Conservation (phyloP, 495 filamentous ascomycete genomes). For the Penicillium simplicissimum region DNA sequence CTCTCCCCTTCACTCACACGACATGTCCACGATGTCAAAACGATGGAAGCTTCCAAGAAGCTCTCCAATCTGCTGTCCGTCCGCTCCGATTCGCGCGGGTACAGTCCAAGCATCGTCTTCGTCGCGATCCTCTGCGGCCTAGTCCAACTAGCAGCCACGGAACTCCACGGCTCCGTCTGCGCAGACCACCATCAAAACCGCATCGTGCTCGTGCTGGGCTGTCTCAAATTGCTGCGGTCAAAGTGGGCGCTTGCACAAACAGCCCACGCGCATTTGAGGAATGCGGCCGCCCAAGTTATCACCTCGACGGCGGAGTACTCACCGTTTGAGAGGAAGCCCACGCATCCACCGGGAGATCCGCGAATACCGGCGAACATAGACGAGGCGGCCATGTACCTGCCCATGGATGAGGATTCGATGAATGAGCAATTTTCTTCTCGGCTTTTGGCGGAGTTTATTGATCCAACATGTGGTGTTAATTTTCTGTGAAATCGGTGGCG, state of each 20-base stretch:
- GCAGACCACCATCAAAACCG: conserved; percentile 4
- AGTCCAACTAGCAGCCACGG: not conserved
- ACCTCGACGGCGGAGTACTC: not conserved
- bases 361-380: not conserved
- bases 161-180: not conserved
- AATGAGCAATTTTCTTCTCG: not conserved
- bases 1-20: conserved; percentile 1
- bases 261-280: not conserved
- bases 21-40: conserved; percentile 1
- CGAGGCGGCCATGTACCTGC: not conserved
- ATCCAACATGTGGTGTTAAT: not conserved
- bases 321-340: not conserved
- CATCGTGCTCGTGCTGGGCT: not conserved
- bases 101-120: not conserved
- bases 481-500: not conserved
- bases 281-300: not conserved
- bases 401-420: not conserved
- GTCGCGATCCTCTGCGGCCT: not conserved
- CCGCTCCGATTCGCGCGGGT: not conserved
- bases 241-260: not conserved
- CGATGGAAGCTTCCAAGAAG: conserved; percentile 1
- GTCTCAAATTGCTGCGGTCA: not conserved
- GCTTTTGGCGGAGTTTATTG: conserved; percentile 4
- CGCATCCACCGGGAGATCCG: not conserved
- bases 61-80: not conserved